Percentiles rank a stretch among this genome's conserved stretches.
Evolutionary conservation across 345 rosid genomes (phyloP).

Genomic region (Punica granatum): DNA sequence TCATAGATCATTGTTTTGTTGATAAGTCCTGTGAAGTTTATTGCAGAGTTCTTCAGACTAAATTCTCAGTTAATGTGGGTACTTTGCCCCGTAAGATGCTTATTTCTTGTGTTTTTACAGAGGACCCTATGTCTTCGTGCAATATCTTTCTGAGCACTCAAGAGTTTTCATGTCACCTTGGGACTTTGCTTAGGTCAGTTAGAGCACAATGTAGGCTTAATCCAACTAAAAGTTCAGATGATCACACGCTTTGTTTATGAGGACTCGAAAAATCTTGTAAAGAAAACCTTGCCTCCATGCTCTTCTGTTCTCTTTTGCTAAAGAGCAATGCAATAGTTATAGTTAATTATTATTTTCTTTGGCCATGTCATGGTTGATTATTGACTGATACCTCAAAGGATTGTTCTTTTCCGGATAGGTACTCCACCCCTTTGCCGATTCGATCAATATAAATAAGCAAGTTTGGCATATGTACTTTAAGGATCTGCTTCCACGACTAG

Average conservation of each 20-base stretch:
- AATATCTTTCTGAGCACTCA: background rate
- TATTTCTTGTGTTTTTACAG: background rate
- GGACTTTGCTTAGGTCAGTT: background rate
- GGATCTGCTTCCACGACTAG: slow-evolving; percentile 75
- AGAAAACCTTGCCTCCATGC: background rate
- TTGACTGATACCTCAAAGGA: background rate
- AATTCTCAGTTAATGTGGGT: background rate
- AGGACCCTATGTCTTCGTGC: background rate
- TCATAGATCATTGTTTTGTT: background rate
- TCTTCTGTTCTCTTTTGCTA: background rate
- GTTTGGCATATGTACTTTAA: slow-evolving; percentile 85
- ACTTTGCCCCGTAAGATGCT: background rate
- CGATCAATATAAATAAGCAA: slow-evolving; percentile 64
- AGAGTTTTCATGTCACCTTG: background rate
- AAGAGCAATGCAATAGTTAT: background rate
- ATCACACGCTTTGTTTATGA: background rate
- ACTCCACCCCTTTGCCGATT: slow-evolving; percentile 58
- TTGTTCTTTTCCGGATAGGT: slow-evolving; percentile 33
- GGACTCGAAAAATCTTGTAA: background rate
- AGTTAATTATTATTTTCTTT: background rate
- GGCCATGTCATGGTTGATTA: background rate
- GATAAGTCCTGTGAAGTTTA: background rate
- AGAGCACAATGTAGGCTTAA: background rate
- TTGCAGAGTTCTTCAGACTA: background rate
- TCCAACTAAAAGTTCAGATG: background rate